Base-by-base conservation (phyloP, 495 filamentous ascomycete genomes). In the Lepidopterella palustris region DNA sequence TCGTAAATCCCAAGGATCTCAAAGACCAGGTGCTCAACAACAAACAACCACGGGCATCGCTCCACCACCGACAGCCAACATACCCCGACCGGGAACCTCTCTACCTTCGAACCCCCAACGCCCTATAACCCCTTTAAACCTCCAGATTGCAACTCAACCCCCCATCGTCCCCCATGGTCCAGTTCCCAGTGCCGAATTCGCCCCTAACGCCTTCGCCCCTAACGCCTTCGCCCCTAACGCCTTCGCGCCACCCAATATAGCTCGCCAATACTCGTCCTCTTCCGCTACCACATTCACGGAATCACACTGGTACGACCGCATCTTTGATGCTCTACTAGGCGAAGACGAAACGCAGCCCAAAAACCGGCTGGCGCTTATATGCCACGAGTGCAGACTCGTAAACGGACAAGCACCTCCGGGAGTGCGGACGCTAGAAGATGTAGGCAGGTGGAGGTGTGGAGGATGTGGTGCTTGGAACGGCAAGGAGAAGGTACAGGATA, bases 391-490 rank as follows among this genome's bases (percentile, higher is more conserved):
- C 69, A 79, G 89, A 25, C 80, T 97, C 9, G 92, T 99, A 29
- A 99, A 99, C 68, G 93, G 93, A 3, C 92, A 96, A 68, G 93
- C 95, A 1, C 92, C 93, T 10, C 93, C 93, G 0, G 93, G 95
- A 1, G 83, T 87, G 2, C 87, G 83, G 67, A 82, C 77, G 0
- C 74, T 91, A 15, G 82, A 88, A 15, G 92, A 96, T 45, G 71
- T 99, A 0, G 93, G 92, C 9, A 80, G 78, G 63, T 99, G 93
- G 93, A 84, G 86, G 53, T 99, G 93, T 74, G 86, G 84, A 59
- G 84, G 82, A 45, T 99, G 93, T 67, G 85, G 87, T 0, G 77
- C 82, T n/a, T 81, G 80, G 79, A 98, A 98, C 70, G 92, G 92
- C 1, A 80, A 85, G 64, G 87, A 90, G 61, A 84, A 84, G 40